Evolutionary conservation across 805 yeast genomes (phyloP), one percentile per base, ranked within the genome.

Genomic region (Lachancea fermentati): DNA sequence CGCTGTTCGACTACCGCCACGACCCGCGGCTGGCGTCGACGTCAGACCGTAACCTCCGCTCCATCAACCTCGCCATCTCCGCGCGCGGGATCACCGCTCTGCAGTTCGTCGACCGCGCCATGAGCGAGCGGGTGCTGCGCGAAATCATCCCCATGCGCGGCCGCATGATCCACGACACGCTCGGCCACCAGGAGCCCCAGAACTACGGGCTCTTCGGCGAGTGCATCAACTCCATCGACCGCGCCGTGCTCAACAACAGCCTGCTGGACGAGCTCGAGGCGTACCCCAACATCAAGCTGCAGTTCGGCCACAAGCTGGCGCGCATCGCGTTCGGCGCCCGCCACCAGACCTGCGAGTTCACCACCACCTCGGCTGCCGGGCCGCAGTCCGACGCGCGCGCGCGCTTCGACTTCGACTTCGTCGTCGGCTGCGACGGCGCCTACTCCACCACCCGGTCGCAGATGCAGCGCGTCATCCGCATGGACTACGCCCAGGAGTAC

Each of bases 1-100:
- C 79, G 0, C 55, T 89, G 3, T 84, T 75, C 48, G 97, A 89
- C 49, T 64, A 76, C 30, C 71, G 96, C 34, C 58, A 64, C 1
- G 96, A 88, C 58, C 86, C 88, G 13, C 63, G 85, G 48, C 49
- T 41, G 19, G 58, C 48, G 34, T 43, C 54, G 30, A 51, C 64
- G 0, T 45, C 57, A 13, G 63, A 64, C 30, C 64, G 63, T 36
- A 68, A 70, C 47, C 58, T 79, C 25, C 62, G 85, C 44, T 85
- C 95, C 5, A 88, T 89, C 55, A 89, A 89, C 55, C 67, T 89
- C 47, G 96, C 96, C 0, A 82, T 89, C n/a, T 79, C 91, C 35
- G 80, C 78, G 39, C 71, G 97, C 37, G 97, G 96, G 1, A 79
- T 87, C 41, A 64, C 71, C 19, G 83, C 96, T 0, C 62, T 89